A percentile compares a stretch with the other conserved stretches of the same genome.
Conservation (phyloP, 2,329 filamentous ascomycete species). For the Nemania sp. region DNA sequence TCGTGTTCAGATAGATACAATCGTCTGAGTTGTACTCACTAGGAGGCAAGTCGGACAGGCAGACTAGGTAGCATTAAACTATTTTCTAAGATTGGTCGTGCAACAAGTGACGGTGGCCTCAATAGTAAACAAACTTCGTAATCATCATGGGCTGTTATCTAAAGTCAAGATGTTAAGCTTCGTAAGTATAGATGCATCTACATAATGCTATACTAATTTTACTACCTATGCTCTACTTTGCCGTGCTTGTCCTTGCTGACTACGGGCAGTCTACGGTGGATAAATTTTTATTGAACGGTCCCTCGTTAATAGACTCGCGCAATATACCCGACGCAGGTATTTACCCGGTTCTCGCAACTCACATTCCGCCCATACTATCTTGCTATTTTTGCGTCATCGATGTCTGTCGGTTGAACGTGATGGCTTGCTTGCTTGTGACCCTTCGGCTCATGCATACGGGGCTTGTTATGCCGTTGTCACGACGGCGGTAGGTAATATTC, state of each 20-base stretch:
- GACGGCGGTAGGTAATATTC: neutral
- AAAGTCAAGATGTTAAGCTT: neutral
- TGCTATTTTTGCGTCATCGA: constrained; percentile 23
- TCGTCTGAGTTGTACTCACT: constrained; percentile 41
- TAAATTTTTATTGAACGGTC: constrained; percentile 8
- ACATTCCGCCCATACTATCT: constrained; percentile 28
- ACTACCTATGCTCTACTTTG: constrained; percentile 7
- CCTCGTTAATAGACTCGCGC: constrained; percentile 10
- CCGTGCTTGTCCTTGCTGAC: constrained; percentile 16
- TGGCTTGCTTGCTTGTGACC: constrained; percentile 8
- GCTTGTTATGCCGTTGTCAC: constrained; percentile 3
- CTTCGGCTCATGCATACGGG: neutral
- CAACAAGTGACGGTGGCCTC: neutral
- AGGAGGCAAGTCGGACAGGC: constrained; percentile 41
- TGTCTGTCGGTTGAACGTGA: constrained; percentile 26
- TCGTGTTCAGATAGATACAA: constrained; percentile 45
- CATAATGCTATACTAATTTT: neutral
- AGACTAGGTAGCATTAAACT: constrained; percentile 44
- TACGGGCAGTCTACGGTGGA: constrained; percentile 5
- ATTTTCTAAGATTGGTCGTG: constrained; percentile 29
- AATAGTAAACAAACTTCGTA: neutral
- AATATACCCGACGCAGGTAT: constrained; percentile 32
- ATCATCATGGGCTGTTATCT: neutral
- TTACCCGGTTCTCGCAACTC: constrained; percentile 37
- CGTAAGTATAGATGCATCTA: neutral